These are phyloP conservation scores for Volutella citrinella DNA, from an alignment of 2,329 filamentous ascomycete species.

Conservation along the genomic window DNA sequence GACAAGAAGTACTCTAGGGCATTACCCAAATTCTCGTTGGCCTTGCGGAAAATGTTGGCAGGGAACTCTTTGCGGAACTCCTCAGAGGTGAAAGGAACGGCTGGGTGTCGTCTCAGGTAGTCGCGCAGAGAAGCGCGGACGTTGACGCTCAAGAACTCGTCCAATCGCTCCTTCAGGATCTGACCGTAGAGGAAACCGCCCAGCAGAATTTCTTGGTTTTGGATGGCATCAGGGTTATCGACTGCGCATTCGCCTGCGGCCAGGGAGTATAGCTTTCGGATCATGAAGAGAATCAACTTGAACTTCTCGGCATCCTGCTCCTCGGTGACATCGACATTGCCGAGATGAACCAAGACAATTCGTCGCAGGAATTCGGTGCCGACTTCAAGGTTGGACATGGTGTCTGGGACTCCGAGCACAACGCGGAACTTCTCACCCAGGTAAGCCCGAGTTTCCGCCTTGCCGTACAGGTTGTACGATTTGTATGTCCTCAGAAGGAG, in stretches of 20 bases:
- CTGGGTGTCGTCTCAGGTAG: conserved; percentile 52
- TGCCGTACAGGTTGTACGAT: conserved; percentile 78
- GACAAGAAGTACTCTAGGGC: conserved; percentile 93
- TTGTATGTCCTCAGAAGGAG: conserved; percentile 91
- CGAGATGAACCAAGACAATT: conserved; percentile 88
- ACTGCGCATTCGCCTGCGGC: conserved; percentile 89
- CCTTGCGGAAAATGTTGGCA: conserved; percentile 71
- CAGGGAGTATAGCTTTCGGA: conserved; percentile 88
- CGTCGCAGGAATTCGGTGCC: conserved; percentile 88
- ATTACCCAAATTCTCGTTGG: conserved; percentile 85
- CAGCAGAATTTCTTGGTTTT: conserved; percentile 92
- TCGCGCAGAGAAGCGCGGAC: conserved; percentile 54
- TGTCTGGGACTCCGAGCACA: conserved; percentile 79
- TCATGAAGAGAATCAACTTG: conserved; percentile 91
- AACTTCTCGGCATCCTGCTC: conserved; percentile 90
- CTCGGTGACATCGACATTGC: conserved; percentile 79
- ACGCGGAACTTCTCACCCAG: conserved; percentile 89
- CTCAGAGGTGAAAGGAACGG: conserved; percentile 72
- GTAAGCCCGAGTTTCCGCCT: conserved; percentile 77
- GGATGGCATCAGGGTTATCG: conserved; percentile 94
- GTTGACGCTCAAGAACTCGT: conserved; percentile 71
- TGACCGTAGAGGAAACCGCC: conserved; percentile 93
- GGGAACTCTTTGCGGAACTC: conserved; percentile 80
- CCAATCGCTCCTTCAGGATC: conserved; percentile 91
- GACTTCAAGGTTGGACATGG: conserved; percentile 82